These are phyloP conservation scores for Ramicandelaber brevisporus DNA, from an alignment of 192 early-diverging fungal genomes.

Conservation along the genomic window DNA sequence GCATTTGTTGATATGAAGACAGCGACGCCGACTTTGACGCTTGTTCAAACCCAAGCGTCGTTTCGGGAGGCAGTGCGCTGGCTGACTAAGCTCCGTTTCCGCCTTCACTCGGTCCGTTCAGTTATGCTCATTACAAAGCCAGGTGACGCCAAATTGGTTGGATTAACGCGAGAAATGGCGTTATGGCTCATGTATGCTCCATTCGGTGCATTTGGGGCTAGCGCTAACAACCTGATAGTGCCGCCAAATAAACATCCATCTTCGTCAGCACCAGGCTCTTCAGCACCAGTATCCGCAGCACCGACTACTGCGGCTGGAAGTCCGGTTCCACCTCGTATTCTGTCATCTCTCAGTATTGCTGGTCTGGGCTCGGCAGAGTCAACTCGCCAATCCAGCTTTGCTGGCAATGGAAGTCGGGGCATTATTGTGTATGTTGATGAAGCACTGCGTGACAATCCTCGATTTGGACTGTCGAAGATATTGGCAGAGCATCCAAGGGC, in stretches of 20 bases:
- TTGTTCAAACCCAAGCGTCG: no score
- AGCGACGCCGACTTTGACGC: no score
- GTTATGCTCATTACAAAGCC: constrained; percentile 63
- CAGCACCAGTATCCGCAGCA: not conserved
- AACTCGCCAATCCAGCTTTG: not conserved
- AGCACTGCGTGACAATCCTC: constrained; percentile 21
- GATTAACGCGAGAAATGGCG: constrained; percentile 38
- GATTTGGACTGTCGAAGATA: constrained; percentile 24
- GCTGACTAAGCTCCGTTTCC: not conserved
- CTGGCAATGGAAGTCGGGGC: not conserved
- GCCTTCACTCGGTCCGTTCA: constrained; percentile 4
- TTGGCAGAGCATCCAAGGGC: constrained; percentile 12
- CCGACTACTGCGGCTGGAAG: no score
- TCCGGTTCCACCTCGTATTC: no score
- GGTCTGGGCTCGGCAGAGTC: no score
- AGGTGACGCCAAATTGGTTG: constrained; percentile 30
- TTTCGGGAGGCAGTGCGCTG: not conserved
- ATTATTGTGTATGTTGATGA: constrained; percentile 30
- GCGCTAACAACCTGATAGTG: not conserved
- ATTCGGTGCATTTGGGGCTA: not conserved
- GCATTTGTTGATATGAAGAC: no score
- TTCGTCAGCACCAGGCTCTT: not conserved
- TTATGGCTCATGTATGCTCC: constrained; percentile 24
- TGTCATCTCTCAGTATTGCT: no score
- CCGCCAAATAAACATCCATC: not conserved